phyloP scores from a whole-genome alignment of 2,329 filamentous ascomycete species.

The Orbilia javanica region DNA sequence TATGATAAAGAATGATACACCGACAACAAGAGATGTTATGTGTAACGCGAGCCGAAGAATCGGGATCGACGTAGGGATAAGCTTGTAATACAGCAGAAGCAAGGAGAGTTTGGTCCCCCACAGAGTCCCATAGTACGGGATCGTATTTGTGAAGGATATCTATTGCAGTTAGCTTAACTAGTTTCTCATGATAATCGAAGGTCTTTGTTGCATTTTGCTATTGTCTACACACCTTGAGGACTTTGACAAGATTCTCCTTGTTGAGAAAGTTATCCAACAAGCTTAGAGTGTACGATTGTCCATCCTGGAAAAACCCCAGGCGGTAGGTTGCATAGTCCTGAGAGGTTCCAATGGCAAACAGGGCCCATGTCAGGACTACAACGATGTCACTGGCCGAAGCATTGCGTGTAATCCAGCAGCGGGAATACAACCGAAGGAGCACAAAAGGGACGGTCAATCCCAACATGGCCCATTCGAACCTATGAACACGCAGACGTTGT shows the following conservation, averaged over 20 bases:
- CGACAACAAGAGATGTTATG: slow-evolving; percentile 36
- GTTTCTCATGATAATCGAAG: too few relatives aligned
- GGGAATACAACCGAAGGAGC: slow-evolving; percentile 58
- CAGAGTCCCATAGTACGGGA: slow-evolving; percentile 52
- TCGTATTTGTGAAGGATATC: slow-evolving; percentile 51
- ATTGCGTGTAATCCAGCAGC: slow-evolving; percentile 58
- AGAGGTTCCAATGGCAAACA: slow-evolving; percentile 52
- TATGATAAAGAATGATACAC: slow-evolving; percentile 42
- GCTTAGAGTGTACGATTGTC: slow-evolving; percentile 28
- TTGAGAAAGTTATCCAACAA: slow-evolving; percentile 41
- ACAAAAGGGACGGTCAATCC: slow-evolving; percentile 58
- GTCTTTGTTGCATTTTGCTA: neutral
- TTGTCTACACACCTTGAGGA: slow-evolving; percentile 37
- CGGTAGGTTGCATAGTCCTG: slow-evolving; percentile 50
- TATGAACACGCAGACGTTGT: slow-evolving; percentile 23
- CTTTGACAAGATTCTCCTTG: slow-evolving; percentile 43
- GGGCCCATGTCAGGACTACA: slow-evolving; percentile 45
- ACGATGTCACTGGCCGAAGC: slow-evolving; percentile 54
- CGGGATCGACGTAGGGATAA: slow-evolving; percentile 54
- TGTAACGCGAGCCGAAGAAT: slow-evolving; percentile 55
- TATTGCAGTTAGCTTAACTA: slow-evolving; percentile 1
- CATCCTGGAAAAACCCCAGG: slow-evolving; percentile 34
- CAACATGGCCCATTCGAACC: slow-evolving; percentile 57
- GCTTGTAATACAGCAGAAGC: slow-evolving; percentile 56
- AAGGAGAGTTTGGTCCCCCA: slow-evolving; percentile 56